These are phyloP conservation scores for Lathyrus sativus DNA, from an alignment of 306 rosid species.

Conservation along the genomic window DNA sequence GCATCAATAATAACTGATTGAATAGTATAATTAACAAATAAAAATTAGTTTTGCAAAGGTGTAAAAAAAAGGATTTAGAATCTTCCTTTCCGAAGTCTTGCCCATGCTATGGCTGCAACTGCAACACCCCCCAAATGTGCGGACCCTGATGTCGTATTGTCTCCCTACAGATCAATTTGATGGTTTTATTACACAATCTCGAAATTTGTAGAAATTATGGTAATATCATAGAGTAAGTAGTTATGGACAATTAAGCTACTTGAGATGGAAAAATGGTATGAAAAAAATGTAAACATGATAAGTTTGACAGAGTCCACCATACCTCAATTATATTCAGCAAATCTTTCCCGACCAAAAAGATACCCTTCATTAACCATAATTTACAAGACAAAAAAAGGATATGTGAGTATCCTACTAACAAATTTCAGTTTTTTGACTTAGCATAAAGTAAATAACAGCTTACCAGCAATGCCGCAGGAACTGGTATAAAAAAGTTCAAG, in stretches of 20 bases:
- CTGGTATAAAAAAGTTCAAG: conserved; percentile 64
- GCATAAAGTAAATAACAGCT: conserved; percentile 37
- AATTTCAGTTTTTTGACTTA: conserved; percentile 24
- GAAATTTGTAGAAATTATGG: conserved; percentile 21
- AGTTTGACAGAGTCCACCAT: conserved; percentile 36
- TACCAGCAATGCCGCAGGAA: conserved; percentile 83
- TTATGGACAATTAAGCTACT: conserved; percentile 28
- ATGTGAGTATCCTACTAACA: conserved; percentile 38
- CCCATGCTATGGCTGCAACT: conserved; percentile 89
- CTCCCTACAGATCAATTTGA: conserved; percentile 53
- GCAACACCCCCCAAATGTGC: conserved; percentile 90
- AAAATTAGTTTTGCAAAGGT: conserved; percentile 12
- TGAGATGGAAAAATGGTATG: conserved; percentile 25
- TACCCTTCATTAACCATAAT: conserved; percentile 60
- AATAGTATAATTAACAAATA: conserved; percentile 4
- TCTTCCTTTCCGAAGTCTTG: conserved; percentile 67
- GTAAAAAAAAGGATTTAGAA: conserved; percentile 46
- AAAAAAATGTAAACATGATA: conserved; percentile 12
- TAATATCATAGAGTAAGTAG: conserved; percentile 23
- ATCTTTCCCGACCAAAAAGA: conserved; percentile 73
- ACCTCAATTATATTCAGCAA: conserved; percentile 65
- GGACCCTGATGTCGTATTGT: conserved; percentile 67
- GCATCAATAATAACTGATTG: conserved; percentile 6
- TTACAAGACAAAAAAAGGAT: conserved; percentile 30
- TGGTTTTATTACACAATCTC: background rate